Percentiles rank a stretch among this genome's conserved stretches.
phyloP scores from a whole-genome alignment of 352 stramenopile species.

The Globisporangium polare region DNA sequence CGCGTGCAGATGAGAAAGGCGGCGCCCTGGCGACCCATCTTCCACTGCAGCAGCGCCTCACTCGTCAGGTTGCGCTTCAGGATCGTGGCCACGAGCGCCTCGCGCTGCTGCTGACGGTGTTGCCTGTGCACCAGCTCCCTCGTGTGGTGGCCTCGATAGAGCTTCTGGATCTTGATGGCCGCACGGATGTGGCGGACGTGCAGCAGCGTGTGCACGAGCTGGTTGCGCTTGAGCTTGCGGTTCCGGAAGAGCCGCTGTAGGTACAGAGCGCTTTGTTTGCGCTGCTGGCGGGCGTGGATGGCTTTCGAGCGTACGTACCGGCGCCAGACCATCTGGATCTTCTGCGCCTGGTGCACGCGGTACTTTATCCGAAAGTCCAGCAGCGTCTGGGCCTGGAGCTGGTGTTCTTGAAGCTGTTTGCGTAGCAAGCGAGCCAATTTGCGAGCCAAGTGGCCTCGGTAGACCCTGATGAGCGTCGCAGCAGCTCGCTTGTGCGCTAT shows the following conservation, averaged over 20 bases:
- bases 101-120: conserved; percentile 18
- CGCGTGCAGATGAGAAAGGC: conserved; percentile 38
- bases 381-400: conserved; percentile 29
- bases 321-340: conserved; percentile 49
- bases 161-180: conserved; percentile 36
- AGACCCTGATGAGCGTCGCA: conserved; percentile 33
- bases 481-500: conserved; percentile 29
- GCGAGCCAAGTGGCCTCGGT: conserved; percentile 32
- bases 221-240: conserved; percentile 32
- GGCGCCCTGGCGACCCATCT: conserved; percentile 42
- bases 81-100: conserved; percentile 27
- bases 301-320: conserved; percentile 23
- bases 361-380: conserved; percentile 38
- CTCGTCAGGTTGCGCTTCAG: conserved; percentile 38
- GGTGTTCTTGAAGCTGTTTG: conserved; percentile 19
- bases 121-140: conserved; percentile 16
- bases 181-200: conserved; percentile 30
- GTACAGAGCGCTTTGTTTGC: conserved; percentile 22
- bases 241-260: conserved; percentile 38
- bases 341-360: conserved; percentile 36
- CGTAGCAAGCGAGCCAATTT: conserved; percentile 24
- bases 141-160: conserved; percentile 31
- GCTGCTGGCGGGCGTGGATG: conserved; percentile 21
- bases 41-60: conserved; percentile 34
- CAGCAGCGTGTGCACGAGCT: conserved; percentile 31